Conservation (phyloP, 108 stramenopile species). For the Cylindrotheca fusiformis region DNA sequence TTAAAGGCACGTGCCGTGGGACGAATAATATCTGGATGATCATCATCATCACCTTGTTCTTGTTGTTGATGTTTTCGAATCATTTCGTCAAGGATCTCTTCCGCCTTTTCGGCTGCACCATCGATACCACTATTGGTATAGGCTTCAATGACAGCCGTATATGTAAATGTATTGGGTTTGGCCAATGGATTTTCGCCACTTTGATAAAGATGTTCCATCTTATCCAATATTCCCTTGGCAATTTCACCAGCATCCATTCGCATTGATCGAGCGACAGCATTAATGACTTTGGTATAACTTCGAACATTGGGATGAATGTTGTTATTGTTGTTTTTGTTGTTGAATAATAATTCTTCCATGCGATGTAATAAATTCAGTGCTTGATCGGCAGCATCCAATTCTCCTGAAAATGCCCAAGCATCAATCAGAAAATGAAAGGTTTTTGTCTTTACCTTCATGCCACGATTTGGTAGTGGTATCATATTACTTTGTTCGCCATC, state of each 20-base stretch:
- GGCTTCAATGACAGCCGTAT: slow-evolving; percentile 79
- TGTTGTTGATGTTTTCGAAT: slow-evolving; percentile 12
- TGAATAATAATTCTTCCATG: slow-evolving; percentile 49
- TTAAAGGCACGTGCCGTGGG: slow-evolving; percentile 39
- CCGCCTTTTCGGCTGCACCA: slow-evolving; percentile 38
- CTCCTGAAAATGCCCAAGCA: slow-evolving; percentile 61
- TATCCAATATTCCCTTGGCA: slow-evolving; percentile 47
- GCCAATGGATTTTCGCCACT: slow-evolving; percentile 25
- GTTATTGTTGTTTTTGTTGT: background rate
- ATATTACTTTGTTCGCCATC: too few relatives aligned
- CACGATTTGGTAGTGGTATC: background rate
- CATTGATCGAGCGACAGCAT: slow-evolving; percentile 54
- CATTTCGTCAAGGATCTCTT: slow-evolving; percentile 39
- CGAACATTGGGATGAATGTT: slow-evolving; percentile 47
- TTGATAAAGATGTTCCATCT: slow-evolving; percentile 38
- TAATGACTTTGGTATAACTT: slow-evolving; percentile 71
- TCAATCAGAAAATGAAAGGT: slow-evolving; percentile 70
- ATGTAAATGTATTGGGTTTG: slow-evolving; percentile 68
- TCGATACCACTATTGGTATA: slow-evolving; percentile 60
- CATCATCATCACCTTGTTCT: slow-evolving; percentile 24
- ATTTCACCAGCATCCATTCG: slow-evolving; percentile 41
- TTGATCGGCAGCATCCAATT: slow-evolving; percentile 44
- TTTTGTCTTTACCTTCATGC: slow-evolving; percentile 54
- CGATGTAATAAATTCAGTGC: slow-evolving; percentile 44
- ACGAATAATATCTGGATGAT: too few relatives aligned